Evolutionary conservation across 345 rosid species (phyloP), one percentile per base, ranked within the genome.

Genomic region (Crucihimalaya himalaica): DNA sequence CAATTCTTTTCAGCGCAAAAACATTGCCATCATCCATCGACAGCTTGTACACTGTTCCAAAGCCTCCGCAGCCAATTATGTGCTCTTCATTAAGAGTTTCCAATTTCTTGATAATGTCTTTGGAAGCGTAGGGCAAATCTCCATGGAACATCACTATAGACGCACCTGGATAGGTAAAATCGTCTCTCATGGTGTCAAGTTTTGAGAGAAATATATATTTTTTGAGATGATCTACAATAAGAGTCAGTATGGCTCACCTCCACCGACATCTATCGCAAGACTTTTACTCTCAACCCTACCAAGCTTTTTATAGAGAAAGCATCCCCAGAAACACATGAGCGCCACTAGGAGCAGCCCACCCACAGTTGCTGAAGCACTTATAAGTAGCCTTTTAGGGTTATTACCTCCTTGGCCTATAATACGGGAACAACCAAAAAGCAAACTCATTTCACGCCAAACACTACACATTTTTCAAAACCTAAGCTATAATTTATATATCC

Each of bases 321-420:
- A 95, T 27, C 99, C 99, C 98, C 96, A 95, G 66, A 90, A 95
- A 79, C 98, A 90, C 99, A 95, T 95, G 57, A 95, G 97, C 46
- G 99, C 99, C 79, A 95, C 98, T 75, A 95, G 82, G 79, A 95
- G 98, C 50, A 95, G 83, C 52, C 97, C 98, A 61, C 99, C 99
- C 31, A 95, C 83, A 18, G 99, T 95, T 42, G 98, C 98, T 68
- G 91, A 90, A 58, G 99, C 92, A 79, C 99, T 92, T 68, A 92
- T 86, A 53, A 95, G 87, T 53, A 95, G 79, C 76, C 88, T 81
- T 43, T 89, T 93, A 43, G 98, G 84, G 67, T 85, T 76, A 68
- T 83, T 92, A 79, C 82, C 86, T 46, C 81, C 86, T 83, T 82
- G 90, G 83, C 72, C 97, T 88, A 79, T 77, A 75, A 75, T 54